These are phyloP conservation scores for Clavispora fructus DNA, from an alignment of 805 yeast genomes.

Conservation along the genomic window DNA sequence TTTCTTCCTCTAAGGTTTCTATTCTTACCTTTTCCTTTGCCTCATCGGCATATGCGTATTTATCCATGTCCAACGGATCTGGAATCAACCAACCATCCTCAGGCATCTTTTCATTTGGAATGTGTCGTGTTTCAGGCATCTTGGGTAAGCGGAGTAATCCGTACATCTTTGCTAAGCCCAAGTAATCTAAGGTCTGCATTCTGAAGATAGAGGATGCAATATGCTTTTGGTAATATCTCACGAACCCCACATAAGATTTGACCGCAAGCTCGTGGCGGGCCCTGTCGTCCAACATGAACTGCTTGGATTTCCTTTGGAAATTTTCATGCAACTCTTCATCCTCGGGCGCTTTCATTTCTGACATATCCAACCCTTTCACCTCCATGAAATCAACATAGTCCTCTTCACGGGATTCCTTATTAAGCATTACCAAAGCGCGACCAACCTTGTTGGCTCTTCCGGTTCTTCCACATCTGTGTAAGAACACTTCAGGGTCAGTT, in stretches of 20 bases:
- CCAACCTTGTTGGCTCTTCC: constrained; percentile 89
- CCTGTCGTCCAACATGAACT: constrained; percentile 69
- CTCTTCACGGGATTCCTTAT: constrained; percentile 67
- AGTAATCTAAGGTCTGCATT: constrained; percentile 61
- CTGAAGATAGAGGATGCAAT: constrained; percentile 85
- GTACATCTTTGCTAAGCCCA: constrained; percentile 67
- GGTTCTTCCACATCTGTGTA: constrained; percentile 93
- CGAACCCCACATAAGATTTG: constrained; percentile 74
- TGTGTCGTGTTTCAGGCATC: constrained; percentile 81
- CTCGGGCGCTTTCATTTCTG: constrained; percentile 27
- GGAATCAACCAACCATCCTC: constrained; percentile 70
- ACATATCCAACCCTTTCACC: constrained; percentile 56
- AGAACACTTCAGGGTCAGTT: constrained; percentile 82
- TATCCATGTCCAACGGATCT: constrained; percentile 59
- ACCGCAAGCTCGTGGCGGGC: constrained; percentile 78
- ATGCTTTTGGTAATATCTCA: constrained; percentile 83
- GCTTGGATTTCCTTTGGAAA: constrained; percentile 21
- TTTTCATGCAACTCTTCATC: constrained; percentile 21
- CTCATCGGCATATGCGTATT: constrained; percentile 57
- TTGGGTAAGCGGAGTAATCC: constrained; percentile 81
- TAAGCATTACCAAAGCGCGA: constrained; percentile 67
- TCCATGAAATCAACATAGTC: constrained; percentile 76
- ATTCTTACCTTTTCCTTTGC: constrained; percentile 59
- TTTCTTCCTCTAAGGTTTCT: constrained; percentile 49
- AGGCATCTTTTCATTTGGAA: constrained; percentile 46